These are phyloP conservation scores for Tagetes patula DNA, from an alignment of 129 eudicot genomes.

Conservation along the genomic window DNA sequence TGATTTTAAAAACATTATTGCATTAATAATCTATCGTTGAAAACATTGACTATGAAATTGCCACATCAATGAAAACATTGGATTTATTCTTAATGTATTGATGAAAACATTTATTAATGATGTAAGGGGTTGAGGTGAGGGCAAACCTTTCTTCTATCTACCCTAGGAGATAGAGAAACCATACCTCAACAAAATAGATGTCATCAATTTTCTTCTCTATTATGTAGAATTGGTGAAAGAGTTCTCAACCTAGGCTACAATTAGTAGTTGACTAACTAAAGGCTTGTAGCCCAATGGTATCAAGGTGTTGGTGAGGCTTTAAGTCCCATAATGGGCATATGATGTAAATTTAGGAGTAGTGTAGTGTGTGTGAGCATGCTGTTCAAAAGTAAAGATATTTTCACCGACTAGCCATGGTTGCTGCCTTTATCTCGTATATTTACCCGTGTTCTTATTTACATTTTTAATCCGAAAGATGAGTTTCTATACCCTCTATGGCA, in stretches of 20 bases:
- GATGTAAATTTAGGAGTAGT: too few relatives aligned
- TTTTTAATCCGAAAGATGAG: background rate
- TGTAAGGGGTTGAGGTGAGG: too few relatives aligned
- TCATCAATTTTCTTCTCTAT: background rate
- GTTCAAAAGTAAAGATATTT: too few relatives aligned
- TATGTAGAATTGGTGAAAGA: background rate
- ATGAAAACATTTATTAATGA: too few relatives aligned
- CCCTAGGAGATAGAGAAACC: too few relatives aligned
- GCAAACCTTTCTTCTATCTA: too few relatives aligned
- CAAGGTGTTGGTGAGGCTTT: too few relatives aligned
- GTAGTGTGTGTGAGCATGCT: too few relatives aligned
- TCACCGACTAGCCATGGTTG: background rate
- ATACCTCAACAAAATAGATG: background rate
- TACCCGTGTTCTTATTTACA: background rate
- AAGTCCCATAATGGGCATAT: too few relatives aligned
- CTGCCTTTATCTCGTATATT: background rate
- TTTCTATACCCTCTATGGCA: background rate
- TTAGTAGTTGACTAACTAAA: background rate
- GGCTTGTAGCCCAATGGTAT: too few relatives aligned
- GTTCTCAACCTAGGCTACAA: background rate
- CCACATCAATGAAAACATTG: too few relatives aligned
- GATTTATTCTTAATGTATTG: too few relatives aligned
- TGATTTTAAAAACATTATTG: background rate
- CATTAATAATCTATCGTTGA: background rate
- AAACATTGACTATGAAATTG: background rate